phyloP scores from a whole-genome alignment of 129 eudicot genomes.

The Pulicaria dysenterica region DNA sequence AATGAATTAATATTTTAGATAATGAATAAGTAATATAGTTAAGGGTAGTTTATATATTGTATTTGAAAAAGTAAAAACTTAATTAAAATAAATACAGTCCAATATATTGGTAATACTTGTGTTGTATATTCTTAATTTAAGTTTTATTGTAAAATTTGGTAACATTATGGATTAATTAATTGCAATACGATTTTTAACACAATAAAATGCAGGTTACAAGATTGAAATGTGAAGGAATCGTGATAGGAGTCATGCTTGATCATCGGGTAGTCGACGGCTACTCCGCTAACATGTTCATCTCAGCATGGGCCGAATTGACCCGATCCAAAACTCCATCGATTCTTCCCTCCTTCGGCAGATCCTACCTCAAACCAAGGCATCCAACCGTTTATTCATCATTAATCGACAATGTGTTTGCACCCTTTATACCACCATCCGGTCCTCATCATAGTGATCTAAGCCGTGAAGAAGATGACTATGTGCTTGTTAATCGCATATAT shows the following conservation, averaged over 20 bases:
- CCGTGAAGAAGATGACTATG: slow-evolving; percentile 3
- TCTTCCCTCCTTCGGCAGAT: slow-evolving; percentile 49
- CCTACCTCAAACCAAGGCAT: slow-evolving; percentile 43
- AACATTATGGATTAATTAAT: too few species aligned
- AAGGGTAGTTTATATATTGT: too few species aligned
- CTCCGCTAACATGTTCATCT: slow-evolving; percentile 62
- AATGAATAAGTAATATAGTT: too few species aligned
- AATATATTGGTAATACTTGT: too few species aligned
- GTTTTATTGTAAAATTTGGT: too few species aligned
- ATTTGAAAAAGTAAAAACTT: too few species aligned
- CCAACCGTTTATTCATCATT: slow-evolving; percentile 27
- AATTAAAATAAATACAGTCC: too few species aligned
- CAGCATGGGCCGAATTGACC: slow-evolving; percentile 57
- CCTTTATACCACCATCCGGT: slow-evolving; percentile 3
- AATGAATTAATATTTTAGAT: too few species aligned
- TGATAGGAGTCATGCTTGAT: slow-evolving; percentile 43
- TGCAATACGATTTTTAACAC: too few species aligned
- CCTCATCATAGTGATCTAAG: not conserved
- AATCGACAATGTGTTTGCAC: slow-evolving; percentile 26
- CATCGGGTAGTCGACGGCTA: slow-evolving; percentile 57
- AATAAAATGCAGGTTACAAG: slow-evolving; percentile 45
- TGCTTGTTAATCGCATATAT: slow-evolving; percentile 41
- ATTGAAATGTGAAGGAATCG: slow-evolving; percentile 50
- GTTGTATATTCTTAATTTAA: too few species aligned
- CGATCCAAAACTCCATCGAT: slow-evolving; percentile 30